These are phyloP conservation scores for Marasmius tenuissimus DNA, from an alignment of 1,284 basidiomycete species.

Conservation along the genomic window DNA sequence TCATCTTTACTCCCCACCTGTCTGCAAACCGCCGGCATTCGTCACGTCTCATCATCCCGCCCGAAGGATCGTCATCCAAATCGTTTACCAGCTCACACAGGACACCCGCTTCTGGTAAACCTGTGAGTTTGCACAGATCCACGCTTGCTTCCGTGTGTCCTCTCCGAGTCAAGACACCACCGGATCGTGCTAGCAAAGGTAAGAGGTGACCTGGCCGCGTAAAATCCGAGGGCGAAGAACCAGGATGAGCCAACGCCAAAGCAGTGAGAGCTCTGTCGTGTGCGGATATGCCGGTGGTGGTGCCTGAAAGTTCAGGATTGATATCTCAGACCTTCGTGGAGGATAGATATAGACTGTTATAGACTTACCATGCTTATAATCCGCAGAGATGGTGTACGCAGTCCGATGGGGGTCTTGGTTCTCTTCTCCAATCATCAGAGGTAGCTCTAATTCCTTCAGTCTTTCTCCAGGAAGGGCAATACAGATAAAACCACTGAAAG, in stretches of 20 bases:
- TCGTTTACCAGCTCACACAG: conserved; percentile 97
- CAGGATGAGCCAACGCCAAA: conserved; percentile 72
- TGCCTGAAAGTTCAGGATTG: conserved; percentile 49
- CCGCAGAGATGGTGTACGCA: conserved; percentile 96
- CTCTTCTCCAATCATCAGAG: conserved; percentile 87
- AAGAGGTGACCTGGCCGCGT: conserved; percentile 95
- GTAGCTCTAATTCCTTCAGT: conserved; percentile 81
- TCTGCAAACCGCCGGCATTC: conserved; percentile 94
- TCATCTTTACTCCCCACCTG: conserved; percentile 89
- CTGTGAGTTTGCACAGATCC: conserved; percentile 84
- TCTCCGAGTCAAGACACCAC: conserved; percentile 81
- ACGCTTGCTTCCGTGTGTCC: conserved; percentile 95
- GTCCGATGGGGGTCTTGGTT: conserved; percentile 93
- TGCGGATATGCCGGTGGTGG: conserved; percentile 96
- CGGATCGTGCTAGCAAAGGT: conserved; percentile 83
- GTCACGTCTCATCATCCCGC: conserved; percentile 95
- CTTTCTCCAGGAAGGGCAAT: conserved; percentile 79
- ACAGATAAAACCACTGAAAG: conserved; percentile 89
- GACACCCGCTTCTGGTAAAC: conserved; percentile 78
- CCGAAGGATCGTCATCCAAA: conserved; percentile 80
- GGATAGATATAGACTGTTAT: neutral
- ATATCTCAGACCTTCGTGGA: neutral
- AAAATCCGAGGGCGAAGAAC: conserved; percentile 72
- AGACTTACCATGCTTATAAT: conserved; percentile 80
- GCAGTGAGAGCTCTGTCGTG: conserved; percentile 91